These are phyloP conservation scores for Colletotrichum plurivorum DNA, from an alignment of 2,329 filamentous ascomycete genomes.

Conservation along the genomic window DNA sequence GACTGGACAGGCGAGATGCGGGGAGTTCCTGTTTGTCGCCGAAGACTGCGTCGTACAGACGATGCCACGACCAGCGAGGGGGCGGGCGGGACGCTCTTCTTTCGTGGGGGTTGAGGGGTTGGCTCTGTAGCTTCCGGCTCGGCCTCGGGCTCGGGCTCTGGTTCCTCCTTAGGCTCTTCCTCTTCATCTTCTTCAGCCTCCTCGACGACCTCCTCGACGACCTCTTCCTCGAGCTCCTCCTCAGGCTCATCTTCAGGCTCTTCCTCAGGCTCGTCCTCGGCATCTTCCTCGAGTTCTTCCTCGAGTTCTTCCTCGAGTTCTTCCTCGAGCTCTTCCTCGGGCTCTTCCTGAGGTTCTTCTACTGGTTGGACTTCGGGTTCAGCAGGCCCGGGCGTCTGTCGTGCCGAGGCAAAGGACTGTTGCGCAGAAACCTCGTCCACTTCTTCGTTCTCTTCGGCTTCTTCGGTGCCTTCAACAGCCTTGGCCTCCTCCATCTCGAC, in stretches of 20 bases:
- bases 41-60: conserved; percentile 50
- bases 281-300: background rate
- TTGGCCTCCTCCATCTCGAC: conserved; percentile 44
- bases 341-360: background rate
- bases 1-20: conserved; percentile 59
- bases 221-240: background rate
- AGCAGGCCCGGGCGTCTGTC: conserved; percentile 36
- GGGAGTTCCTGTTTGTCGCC: conserved; percentile 57
- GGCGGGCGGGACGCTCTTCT: conserved; percentile 48
- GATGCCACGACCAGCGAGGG: conserved; percentile 42
- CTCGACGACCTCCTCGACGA: background rate
- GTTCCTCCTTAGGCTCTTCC: conserved; percentile 20
- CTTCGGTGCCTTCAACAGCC: conserved; percentile 43
- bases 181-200: background rate
- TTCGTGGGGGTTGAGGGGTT: conserved; percentile 39
- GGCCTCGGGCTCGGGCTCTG: conserved; percentile 17
- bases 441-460: conserved; percentile 38
- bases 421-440: conserved; percentile 20
- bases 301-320: background rate
- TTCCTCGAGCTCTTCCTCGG: conserved; percentile 8
- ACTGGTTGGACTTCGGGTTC: conserved; percentile 16
- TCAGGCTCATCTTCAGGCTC: conserved; percentile 1
- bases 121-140: conserved; percentile 36
- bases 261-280: conserved; percentile 7
- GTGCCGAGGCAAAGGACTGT: conserved; percentile 38